These are phyloP conservation scores for Ustilago trichophora DNA, from an alignment of 1,284 basidiomycete species.

Conservation along the genomic window DNA sequence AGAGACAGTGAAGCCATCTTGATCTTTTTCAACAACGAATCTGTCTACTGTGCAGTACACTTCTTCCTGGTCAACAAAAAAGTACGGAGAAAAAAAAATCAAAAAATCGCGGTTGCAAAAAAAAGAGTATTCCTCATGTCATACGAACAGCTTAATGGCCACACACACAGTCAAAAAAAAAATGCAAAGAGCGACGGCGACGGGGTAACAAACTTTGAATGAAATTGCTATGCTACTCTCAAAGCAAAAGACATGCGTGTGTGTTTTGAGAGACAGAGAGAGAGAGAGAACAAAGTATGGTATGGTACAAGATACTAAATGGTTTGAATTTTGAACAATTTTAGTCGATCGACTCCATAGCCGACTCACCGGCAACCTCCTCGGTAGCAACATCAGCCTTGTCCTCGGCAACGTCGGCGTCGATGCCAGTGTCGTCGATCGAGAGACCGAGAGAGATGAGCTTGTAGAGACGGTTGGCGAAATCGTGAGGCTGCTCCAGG, in stretches of 20 bases:
- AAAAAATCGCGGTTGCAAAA: not conserved
- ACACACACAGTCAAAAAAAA: no score
- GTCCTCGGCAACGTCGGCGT: conserved; percentile 38
- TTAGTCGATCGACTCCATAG: conserved; percentile 67
- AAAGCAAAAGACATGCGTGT: no score
- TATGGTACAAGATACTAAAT: conserved; percentile 24
- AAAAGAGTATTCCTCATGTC: no score
- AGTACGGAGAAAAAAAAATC: not conserved
- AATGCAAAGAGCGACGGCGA: no score
- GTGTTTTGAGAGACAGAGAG: no score
- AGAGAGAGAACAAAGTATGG: no score
- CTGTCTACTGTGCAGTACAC: no score
- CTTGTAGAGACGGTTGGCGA: conserved; percentile 94
- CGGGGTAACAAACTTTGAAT: no score
- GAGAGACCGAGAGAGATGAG: conserved; percentile 82
- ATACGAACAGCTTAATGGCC: no score
- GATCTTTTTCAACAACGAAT: conserved; percentile 4
- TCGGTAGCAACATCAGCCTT: conserved; percentile 44
- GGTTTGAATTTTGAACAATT: no score
- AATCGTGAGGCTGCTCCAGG: conserved; percentile 92
- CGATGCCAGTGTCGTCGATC: conserved; percentile 68
- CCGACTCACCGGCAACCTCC: conserved; percentile 62
- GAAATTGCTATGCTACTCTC: no score
- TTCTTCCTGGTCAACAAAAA: not conserved
- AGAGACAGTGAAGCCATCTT: conserved; percentile 6